Conservation (phyloP, 2,329 filamentous ascomycete genomes). For the Zarea fungicola region DNA sequence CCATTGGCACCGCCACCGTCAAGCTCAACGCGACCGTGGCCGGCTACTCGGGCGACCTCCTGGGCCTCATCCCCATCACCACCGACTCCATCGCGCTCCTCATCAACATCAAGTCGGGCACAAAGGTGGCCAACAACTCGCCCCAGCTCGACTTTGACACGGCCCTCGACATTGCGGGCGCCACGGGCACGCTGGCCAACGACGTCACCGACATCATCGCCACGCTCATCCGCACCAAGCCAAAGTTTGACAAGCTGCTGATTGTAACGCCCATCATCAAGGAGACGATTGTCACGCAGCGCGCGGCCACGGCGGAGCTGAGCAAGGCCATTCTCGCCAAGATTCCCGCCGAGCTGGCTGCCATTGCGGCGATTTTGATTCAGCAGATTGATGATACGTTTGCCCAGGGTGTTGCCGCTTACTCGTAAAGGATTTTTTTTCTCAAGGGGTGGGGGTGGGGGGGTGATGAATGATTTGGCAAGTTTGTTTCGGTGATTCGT, state of each 20-base stretch:
- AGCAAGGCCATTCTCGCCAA: constrained; percentile 34
- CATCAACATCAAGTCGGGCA: constrained; percentile 33
- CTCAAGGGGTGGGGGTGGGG: not conserved
- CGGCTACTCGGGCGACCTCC: constrained; percentile 32
- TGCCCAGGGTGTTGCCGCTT: constrained; percentile 30
- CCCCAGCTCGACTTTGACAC: constrained; percentile 33
- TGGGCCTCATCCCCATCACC: constrained; percentile 37
- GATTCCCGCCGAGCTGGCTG: constrained; percentile 30
- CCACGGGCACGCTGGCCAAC: constrained; percentile 29
- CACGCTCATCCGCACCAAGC: constrained; percentile 34
- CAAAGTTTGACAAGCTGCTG: constrained; percentile 37
- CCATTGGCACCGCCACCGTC: constrained; percentile 28
- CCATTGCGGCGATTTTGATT: constrained; percentile 29
- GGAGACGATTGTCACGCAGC: constrained; percentile 35
- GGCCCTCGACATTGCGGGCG: constrained; percentile 33
- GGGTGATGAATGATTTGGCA: not conserved
- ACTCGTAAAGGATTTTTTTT: constrained; percentile 14
- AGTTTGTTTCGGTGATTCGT: too few relatives aligned
- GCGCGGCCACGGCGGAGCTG: constrained; percentile 34
- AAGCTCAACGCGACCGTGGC: constrained; percentile 30
- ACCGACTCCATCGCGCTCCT: constrained; percentile 34
- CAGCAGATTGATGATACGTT: constrained; percentile 36
- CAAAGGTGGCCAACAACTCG: constrained; percentile 30
- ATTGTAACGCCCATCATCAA: constrained; percentile 38
- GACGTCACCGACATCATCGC: constrained; percentile 35